phyloP scores from a whole-genome alignment of 2,329 filamentous ascomycete species.

The Penicillium sp. region DNA sequence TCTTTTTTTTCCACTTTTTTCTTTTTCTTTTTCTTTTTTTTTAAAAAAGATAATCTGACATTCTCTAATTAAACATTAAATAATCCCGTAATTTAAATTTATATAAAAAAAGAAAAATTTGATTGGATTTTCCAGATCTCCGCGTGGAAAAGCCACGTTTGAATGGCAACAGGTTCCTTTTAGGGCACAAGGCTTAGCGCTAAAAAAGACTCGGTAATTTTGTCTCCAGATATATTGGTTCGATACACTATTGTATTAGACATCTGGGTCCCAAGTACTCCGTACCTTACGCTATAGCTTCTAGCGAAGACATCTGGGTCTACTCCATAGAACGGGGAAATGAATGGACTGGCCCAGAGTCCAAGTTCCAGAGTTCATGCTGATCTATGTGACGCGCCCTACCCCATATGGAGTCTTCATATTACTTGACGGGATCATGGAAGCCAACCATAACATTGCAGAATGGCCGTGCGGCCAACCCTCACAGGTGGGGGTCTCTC shows the following conservation, averaged over 20 bases:
- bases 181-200: constrained; percentile 7
- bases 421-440: background rate
- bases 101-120: background rate
- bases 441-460: constrained; percentile 8
- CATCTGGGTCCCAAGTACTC: background rate
- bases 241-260: background rate
- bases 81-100: background rate
- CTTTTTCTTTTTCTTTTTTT: too few relatives aligned
- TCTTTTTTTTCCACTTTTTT: too few relatives aligned
- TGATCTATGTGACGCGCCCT: constrained; percentile 1
- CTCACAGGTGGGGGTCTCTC: constrained; percentile 9
- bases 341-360: background rate
- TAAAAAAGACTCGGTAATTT: constrained; percentile 2
- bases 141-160: constrained; percentile 14
- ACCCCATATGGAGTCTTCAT: constrained; percentile 8
- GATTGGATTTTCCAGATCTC: background rate
- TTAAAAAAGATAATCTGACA: background rate
- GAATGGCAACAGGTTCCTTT: constrained; percentile 1
- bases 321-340: background rate
- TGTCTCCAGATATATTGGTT: background rate
- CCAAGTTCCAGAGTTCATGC: background rate
- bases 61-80: background rate
- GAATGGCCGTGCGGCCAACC: constrained; percentile 5
- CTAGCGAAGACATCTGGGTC: background rate
- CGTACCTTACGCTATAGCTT: background rate